Evolutionary conservation across 23 red algal genomes (phyloP).

Genomic region (Agarophyton chilense): DNA sequence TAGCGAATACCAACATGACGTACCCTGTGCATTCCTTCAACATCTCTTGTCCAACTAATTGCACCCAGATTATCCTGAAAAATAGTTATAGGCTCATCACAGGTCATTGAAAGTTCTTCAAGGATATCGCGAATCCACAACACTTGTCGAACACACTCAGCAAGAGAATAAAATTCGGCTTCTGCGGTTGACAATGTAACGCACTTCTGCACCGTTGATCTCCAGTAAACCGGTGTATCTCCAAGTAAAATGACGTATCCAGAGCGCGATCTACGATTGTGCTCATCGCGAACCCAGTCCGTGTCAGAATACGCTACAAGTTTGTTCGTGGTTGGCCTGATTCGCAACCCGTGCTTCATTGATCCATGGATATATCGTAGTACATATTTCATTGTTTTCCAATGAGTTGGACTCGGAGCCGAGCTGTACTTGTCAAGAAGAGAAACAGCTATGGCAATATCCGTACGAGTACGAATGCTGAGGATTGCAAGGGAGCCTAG

Average conservation of each 20-base stretch:
- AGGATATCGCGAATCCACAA: not conserved
- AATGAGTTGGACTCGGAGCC: not conserved
- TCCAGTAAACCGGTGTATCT: too few species aligned
- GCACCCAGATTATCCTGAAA: conserved; percentile 7
- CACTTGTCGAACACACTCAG: not conserved
- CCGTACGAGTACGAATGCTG: conserved; percentile 33
- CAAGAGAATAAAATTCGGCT: too few species aligned
- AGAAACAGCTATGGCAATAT: conserved; percentile 24
- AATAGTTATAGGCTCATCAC: not conserved
- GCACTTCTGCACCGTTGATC: not conserved
- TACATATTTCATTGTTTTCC: conserved; percentile 34
- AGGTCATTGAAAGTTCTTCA: not conserved
- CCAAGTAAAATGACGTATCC: too few species aligned
- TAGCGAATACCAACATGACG: not conserved
- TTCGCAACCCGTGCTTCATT: not conserved
- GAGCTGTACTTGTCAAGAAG: not conserved
- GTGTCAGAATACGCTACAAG: too few species aligned
- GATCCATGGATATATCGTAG: conserved; percentile 14
- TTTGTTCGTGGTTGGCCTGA: too few species aligned
- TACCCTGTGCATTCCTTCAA: not conserved
- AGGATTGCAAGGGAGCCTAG: conserved; percentile 35
- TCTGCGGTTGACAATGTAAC: not conserved
- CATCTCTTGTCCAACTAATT: conserved; percentile 12
- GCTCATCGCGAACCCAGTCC: too few species aligned
- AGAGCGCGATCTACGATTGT: too few species aligned